Percentiles rank a stretch among this genome's conserved stretches.
Evolutionary conservation across 176 grass and related monocot genomes (phyloP).

Genomic region (Stipa capillata): DNA sequence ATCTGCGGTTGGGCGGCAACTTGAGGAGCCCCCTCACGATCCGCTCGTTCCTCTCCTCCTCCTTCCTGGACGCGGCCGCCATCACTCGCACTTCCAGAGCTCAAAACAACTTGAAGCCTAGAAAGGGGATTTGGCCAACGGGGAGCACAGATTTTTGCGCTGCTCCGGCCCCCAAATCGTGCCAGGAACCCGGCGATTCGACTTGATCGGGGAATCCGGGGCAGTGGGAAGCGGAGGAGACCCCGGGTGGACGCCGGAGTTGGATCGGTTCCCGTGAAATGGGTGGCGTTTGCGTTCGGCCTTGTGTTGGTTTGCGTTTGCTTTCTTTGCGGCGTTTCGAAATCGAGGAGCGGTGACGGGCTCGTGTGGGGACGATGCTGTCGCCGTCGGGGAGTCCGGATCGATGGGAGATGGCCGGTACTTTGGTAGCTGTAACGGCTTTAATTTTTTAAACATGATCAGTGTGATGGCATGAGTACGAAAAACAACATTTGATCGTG

Average conservation of each 20-base stretch:
- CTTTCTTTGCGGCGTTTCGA: conserved; percentile 7
- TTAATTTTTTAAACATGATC: conserved; percentile 7
- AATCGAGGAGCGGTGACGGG: not conserved
- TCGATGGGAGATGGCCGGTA: not conserved
- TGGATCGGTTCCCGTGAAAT: not conserved
- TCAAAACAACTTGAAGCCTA: not conserved
- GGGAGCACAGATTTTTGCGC: not conserved
- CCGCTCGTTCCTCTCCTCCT: conserved; percentile 94
- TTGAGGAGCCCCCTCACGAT: conserved; percentile 87
- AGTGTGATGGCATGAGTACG: too few relatives aligned
- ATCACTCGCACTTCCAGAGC: not conserved
- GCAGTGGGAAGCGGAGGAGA: not conserved
- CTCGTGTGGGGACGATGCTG: not conserved
- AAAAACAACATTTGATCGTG: too few relatives aligned
- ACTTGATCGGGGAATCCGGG: not conserved
- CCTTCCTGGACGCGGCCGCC: conserved; percentile 50
- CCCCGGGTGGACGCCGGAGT: not conserved
- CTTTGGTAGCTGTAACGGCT: conserved; percentile 30
- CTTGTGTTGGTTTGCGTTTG: not conserved
- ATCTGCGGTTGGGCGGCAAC: conserved; percentile 88
- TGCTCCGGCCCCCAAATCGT: not conserved
- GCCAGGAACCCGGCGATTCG: not conserved
- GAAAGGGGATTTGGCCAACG: not conserved
- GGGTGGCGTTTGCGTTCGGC: too few relatives aligned
- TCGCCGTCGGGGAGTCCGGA: not conserved